Percentiles rank a stretch among this genome's conserved stretches.
Conservation (phyloP, 78 protist species). For the Isochrysis galbana region DNA sequence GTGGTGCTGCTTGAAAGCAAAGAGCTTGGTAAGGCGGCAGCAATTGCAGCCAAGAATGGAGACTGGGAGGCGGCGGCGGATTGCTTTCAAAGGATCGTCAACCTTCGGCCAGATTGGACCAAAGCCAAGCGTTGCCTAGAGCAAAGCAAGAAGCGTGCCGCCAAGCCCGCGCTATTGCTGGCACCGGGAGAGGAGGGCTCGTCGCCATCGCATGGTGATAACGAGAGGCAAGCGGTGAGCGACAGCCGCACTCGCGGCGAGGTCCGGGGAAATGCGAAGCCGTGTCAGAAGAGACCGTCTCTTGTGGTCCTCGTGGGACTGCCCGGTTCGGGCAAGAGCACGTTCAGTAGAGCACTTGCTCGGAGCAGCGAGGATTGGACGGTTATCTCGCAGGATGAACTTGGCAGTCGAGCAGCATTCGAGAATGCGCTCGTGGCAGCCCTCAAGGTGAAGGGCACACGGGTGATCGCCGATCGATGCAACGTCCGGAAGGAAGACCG, state of each 20-base stretch:
- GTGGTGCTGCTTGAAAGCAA: background rate
- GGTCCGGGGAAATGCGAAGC: background rate
- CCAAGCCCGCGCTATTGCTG: background rate
- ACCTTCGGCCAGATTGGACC: background rate
- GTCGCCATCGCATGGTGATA: background rate
- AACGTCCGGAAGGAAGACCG: background rate
- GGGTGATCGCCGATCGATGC: background rate
- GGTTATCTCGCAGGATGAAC: background rate
- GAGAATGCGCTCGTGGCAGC: background rate
- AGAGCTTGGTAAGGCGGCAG: background rate
- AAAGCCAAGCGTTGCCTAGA: background rate
- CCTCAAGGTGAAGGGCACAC: too few relatives aligned
- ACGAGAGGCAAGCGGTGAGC: background rate
- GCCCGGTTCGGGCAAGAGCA: conserved; percentile 19
- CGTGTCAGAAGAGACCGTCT: background rate
- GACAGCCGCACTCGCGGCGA: background rate
- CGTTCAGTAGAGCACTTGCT: background rate
- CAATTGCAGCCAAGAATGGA: background rate
- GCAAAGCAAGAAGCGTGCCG: too few relatives aligned
- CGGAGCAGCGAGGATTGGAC: background rate
- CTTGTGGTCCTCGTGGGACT: background rate
- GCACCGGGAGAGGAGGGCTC: background rate
- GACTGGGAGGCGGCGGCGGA: background rate
- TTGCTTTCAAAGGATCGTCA: background rate
- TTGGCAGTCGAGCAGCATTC: background rate